Base-by-base conservation (phyloP, 148 eudicot species). In the Pouteria glomerata region DNA sequence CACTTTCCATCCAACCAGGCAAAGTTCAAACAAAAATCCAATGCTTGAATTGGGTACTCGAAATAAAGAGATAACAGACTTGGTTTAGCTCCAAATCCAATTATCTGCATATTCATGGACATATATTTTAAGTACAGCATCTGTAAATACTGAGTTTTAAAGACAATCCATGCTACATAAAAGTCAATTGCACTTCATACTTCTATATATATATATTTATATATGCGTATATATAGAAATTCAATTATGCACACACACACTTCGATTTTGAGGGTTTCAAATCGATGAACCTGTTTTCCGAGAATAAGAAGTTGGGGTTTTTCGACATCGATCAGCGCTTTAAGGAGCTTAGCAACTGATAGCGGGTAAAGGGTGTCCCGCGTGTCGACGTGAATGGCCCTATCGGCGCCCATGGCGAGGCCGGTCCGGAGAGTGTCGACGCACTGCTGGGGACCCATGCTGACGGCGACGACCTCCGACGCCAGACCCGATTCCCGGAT, bases 351-450 rank as follows among this genome's bases (percentile, higher is more conserved):
- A 0, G 99, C 97, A 37, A 95, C 87, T 34, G 85, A 77, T 57
- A 95, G 83, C 21, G 99, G 96, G 45, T 77, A 63, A 8, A 89
- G 78, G 2, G 69, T 73, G 3, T 65, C 63, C 41, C 63, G 63
- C 0, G 79, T 66, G 4, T 95, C 94, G 12, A 95, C 90, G 73
- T 95, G 97, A 13, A 95, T 78, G 21, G 86, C 99, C 31, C 99
- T 89, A 68, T 95, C 99, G 23, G 97, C 99, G 1, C 99, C 99
- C 99, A 95, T 92, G 1, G 99, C 99, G n/a, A 95, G 85, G 48
- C 94, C 90, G 6, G 99, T 95, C 23, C 99, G 85, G 14, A 95
- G 86, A 8, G 99, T 95, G 64, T 95, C 99, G 1, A 73, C 89
- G 34, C 93, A 90, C 79, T 92, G 94, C 1, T 82, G 71, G 2